Evolutionary conservation across 1,284 basidiomycete species (phyloP).

Genomic region (Wolfiporia cocos): DNA sequence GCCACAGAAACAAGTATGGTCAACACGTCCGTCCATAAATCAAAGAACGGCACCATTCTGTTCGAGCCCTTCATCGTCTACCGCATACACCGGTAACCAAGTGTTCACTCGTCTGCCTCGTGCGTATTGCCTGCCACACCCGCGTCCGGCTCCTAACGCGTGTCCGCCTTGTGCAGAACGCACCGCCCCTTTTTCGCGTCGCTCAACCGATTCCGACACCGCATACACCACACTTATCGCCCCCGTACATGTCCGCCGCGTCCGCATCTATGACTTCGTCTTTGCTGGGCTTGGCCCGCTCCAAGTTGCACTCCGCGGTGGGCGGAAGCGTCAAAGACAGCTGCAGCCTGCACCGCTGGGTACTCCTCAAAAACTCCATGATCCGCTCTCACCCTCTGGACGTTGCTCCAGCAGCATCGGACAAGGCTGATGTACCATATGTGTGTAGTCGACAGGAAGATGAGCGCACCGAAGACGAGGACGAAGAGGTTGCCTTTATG

Average conservation of each 20-base stretch:
- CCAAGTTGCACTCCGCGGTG: conserved; percentile 62
- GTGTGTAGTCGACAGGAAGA: conserved; percentile 37
- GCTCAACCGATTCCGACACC: conserved; percentile 32
- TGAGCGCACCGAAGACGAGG: conserved; percentile 37
- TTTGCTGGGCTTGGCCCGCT: conserved; percentile 60
- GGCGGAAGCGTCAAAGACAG: conserved; percentile 49
- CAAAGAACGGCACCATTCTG: conserved; percentile 77
- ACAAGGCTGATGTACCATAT: conserved; percentile 32
- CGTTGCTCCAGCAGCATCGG: conserved; percentile 23
- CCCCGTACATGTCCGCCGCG: background rate
- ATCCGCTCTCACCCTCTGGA: conserved; percentile 40
- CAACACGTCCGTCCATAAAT: conserved; percentile 70
- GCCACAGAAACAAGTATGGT: conserved; percentile 60
- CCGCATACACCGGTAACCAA: conserved; percentile 64
- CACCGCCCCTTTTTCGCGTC: conserved; percentile 24
- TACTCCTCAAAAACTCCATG: conserved; percentile 79
- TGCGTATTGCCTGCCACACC: conserved; percentile 3
- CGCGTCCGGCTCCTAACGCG: too few relatives aligned
- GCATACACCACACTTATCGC: conserved; percentile 19
- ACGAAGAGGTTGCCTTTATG: conserved; percentile 58
- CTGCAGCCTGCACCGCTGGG: conserved; percentile 77
- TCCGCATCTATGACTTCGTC: conserved; percentile 34
- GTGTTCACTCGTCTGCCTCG: conserved; percentile 22
- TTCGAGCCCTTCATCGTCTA: conserved; percentile 82
- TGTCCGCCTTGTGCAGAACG: conserved; percentile 15